phyloP scores from a whole-genome alignment of 2,329 filamentous ascomycete genomes.

The Aspergillus felis region DNA sequence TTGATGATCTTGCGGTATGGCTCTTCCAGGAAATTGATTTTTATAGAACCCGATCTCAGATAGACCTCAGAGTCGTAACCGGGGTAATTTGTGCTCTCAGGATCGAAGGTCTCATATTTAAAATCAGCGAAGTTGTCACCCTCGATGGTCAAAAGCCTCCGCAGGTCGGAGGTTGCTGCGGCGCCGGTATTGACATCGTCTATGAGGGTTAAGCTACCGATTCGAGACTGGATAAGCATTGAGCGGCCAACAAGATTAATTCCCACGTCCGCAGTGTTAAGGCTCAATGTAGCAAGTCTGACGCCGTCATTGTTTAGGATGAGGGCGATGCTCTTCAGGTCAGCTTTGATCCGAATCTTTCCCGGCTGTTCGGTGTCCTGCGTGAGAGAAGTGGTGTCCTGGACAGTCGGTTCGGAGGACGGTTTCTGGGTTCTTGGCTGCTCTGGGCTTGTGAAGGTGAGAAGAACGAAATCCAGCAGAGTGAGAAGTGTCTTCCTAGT shows the following conservation, averaged over 20 bases:
- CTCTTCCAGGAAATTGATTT: constrained; percentile 94
- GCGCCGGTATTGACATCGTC: constrained; percentile 94
- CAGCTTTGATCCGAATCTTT: constrained; percentile 89
- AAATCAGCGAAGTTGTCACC: constrained; percentile 95
- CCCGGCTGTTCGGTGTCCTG: constrained; percentile 46
- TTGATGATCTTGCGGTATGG: constrained; percentile 97
- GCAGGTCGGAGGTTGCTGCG: constrained; percentile 71
- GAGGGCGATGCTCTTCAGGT: constrained; percentile 87
- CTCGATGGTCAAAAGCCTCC: constrained; percentile 88
- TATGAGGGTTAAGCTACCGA: constrained; percentile 83
- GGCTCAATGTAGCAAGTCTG: constrained; percentile 82
- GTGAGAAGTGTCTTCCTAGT: constrained; percentile 90
- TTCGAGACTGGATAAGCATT: constrained; percentile 79
- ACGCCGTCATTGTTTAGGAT: constrained; percentile 98
- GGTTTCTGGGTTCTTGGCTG: constrained; percentile 41
- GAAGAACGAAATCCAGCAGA: constrained; percentile 85
- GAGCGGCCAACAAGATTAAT: constrained; percentile 82
- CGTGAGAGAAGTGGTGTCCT: constrained; percentile 23
- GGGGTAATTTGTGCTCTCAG: constrained; percentile 71
- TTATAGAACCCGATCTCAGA: constrained; percentile 88
- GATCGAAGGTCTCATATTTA: constrained; percentile 92
- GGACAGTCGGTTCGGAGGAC: constrained; percentile 27
- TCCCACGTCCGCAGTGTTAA: constrained; percentile 87
- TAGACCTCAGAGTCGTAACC: constrained; percentile 93
- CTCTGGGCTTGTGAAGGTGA: constrained; percentile 74